Conservation (phyloP, 2,329 filamentous ascomycete species). For the Fusarium succisae region DNA sequence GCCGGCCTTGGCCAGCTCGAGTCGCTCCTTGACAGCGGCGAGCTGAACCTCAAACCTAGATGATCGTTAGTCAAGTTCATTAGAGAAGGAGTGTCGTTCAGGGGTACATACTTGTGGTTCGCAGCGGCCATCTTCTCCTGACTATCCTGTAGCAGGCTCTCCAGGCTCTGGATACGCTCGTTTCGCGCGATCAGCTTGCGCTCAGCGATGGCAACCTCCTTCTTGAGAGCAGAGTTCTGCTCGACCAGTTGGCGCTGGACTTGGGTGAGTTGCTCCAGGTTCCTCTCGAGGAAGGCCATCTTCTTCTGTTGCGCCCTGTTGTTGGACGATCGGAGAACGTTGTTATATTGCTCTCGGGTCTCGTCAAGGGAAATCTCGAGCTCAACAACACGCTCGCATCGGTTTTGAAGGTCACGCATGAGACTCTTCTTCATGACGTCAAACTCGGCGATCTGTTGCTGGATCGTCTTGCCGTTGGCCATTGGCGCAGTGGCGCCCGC, state of each 20-base stretch:
- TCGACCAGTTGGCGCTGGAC: constrained; percentile 98
- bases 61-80: constrained; percentile 41
- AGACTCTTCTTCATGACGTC: constrained; percentile 99
- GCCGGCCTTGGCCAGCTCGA: constrained; percentile 93
- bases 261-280: constrained; percentile 96
- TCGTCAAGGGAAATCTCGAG: constrained; percentile 97
- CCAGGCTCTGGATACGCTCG: constrained; percentile 94
- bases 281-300: constrained; percentile 99
- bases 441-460: constrained; percentile 98
- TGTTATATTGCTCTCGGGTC: constrained; percentile 99
- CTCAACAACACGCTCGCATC: constrained; percentile 97
- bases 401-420: constrained; percentile 98
- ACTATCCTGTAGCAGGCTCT: constrained; percentile 91
- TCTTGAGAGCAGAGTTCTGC: constrained; percentile 96
- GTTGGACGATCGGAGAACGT: constrained; percentile 94
- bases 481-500: constrained; percentile 67
- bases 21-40: constrained; percentile 94
- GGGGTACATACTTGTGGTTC: constrained; percentile 85
- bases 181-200: constrained; percentile 96
- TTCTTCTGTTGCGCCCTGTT: constrained; percentile 99
- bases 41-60: constrained; percentile 95
- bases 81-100: not conserved
- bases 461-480: constrained; percentile 87
- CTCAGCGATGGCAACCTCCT: constrained; percentile 98
- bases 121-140: constrained; percentile 98